Evolutionary conservation across 2,329 filamentous ascomycete species (phyloP), one percentile per base, ranked within the genome.

Genomic region (Phyllosticta ampelicida): DNA sequence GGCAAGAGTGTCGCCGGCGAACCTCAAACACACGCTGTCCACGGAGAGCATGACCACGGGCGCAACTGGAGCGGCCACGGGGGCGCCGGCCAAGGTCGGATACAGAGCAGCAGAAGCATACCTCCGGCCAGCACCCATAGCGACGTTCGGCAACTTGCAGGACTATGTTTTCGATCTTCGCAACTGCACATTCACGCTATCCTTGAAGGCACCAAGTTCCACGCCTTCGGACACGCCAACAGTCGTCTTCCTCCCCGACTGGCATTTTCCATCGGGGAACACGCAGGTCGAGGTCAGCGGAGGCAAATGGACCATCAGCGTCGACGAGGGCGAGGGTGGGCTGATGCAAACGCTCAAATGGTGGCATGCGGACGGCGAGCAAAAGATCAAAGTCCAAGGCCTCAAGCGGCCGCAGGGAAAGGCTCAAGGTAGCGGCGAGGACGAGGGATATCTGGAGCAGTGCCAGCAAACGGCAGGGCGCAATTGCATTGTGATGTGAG

Each of bases 21-120:
- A 92, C 65, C 75, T 97, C 51, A 87, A 87, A 70, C 80, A 81
- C 57, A 86, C 85, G 1, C 75, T 97, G 20, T 84, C 83, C 10
- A 83, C 81, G 57, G 74, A 77, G 36, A 66, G 65, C 28, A 78
- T 78, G 76, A 69, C 62, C 30, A 64, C 66, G 9, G 66, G 60
- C 28, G 66, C 60, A 19, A 61, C 60, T 9, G 62, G 65, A 5
- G 48, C 49, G 29, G 26, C 13, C 19, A 36, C 30, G 10, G 44
- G 44, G n/a, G 58, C 59, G 9, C 62, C 62, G 13, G 68, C 70
- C 57, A 74, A 81, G 1, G 82, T 85, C 0, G 92, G 94, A 1
- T 89, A 87, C 66, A 87, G 94, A 44, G 94, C 92, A 1, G 92
- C 91, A 3, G 92, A 99, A 73, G 92, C 95, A 0, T 97, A 90